These are phyloP conservation scores for Psilocybe azurescens DNA, from an alignment of 768 basidiomycete genomes.

Conservation along the genomic window DNA sequence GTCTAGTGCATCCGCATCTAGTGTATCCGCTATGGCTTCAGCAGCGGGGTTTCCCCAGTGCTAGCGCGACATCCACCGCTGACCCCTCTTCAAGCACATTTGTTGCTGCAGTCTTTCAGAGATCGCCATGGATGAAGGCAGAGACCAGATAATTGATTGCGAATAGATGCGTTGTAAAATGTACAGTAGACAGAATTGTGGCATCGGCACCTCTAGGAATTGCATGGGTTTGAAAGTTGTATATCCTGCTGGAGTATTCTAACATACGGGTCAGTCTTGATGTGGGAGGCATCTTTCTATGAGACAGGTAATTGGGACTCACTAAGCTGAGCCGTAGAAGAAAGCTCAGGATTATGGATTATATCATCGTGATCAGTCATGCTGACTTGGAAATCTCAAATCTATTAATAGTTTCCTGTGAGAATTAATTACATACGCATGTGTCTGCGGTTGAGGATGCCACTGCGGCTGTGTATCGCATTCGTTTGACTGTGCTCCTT, in stretches of 20 bases:
- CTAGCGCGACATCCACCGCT: conserved; percentile 11
- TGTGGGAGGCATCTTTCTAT: too few relatives aligned
- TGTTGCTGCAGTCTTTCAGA: conserved; percentile 19
- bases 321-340: too few relatives aligned
- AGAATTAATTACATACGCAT: too few relatives aligned
- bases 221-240: background rate
- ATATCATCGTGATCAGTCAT: too few relatives aligned
- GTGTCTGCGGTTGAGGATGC: too few relatives aligned
- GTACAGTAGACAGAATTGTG: background rate
- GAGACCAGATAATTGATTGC: conserved; percentile 9
- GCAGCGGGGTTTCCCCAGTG: conserved; percentile 4
- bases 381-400: too few relatives aligned
- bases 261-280: background rate
- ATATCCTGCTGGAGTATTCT: background rate
- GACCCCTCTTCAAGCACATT: conserved; percentile 14
- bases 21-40: conserved; percentile 5
- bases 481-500: too few relatives aligned
- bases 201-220: background rate
- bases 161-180: conserved; percentile 22
- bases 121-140: conserved; percentile 16
- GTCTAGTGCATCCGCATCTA: conserved; percentile 5
- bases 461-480: too few relatives aligned
- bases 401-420: too few relatives aligned
- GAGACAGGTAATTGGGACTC: too few relatives aligned
- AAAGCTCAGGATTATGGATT: too few relatives aligned